phyloP scores from a whole-genome alignment of 2,329 filamentous ascomycete genomes.

The Nemania abortiva region DNA sequence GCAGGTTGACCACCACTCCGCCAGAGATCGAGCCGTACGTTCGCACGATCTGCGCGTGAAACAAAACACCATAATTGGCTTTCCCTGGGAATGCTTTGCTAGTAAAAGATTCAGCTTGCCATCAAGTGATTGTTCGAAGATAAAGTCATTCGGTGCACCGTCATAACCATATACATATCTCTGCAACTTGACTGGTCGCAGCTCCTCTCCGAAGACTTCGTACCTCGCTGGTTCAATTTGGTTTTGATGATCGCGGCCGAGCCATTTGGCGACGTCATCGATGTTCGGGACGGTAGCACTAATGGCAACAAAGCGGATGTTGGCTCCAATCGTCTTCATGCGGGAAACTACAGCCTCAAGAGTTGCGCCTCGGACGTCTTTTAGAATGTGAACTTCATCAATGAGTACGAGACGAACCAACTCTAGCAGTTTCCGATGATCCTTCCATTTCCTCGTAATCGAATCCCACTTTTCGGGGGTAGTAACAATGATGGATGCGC shows the following conservation, averaged over 20 bases:
- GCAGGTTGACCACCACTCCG: conserved; percentile 72
- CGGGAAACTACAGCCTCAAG: conserved; percentile 87
- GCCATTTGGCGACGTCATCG: conserved; percentile 82
- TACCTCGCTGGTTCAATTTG: conserved; percentile 72
- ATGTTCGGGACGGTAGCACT: conserved; percentile 89
- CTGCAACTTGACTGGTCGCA: conserved; percentile 80
- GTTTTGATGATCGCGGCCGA: conserved; percentile 73
- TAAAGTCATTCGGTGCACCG: conserved; percentile 75
- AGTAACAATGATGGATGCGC: conserved; percentile 84
- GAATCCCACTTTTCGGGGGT: conserved; percentile 95
- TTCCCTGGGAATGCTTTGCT: conserved; percentile 72
- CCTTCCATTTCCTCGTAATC: conserved; percentile 87
- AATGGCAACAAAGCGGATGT: conserved; percentile 82
- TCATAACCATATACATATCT: conserved; percentile 83
- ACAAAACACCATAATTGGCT: conserved; percentile 88
- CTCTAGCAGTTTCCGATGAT: conserved; percentile 79
- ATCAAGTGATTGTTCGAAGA: conserved; percentile 78
- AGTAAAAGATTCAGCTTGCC: conserved; percentile 75
- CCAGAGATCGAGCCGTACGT: conserved; percentile 74
- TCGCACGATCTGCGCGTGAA: conserved; percentile 79
- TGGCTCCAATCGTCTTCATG: conserved; percentile 83
- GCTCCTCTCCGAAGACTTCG: conserved; percentile 82
- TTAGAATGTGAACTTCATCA: conserved; percentile 89
- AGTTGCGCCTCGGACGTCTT: conserved; percentile 81
- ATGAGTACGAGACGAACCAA: conserved; percentile 85